Evolutionary conservation across 176 grass and related monocot genomes (phyloP).

Genomic region (Phragmites australis): DNA sequence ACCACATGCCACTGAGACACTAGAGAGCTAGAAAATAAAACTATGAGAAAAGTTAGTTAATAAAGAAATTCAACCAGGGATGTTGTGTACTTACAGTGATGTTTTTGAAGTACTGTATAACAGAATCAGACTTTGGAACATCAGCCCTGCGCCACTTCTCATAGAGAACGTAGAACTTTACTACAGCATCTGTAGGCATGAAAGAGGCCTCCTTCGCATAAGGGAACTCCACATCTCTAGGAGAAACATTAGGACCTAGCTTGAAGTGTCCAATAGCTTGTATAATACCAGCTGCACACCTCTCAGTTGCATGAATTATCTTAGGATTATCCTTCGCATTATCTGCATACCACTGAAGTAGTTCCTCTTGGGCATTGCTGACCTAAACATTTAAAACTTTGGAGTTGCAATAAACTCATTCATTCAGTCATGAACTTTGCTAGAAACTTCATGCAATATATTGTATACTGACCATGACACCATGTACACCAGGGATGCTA

Average conservation of each 20-base stretch:
- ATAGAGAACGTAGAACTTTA: constrained; percentile 76
- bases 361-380: constrained; percentile 74
- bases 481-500: constrained; percentile 74
- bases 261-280: constrained; percentile 80
- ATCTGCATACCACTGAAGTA: constrained; percentile 70
- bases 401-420: constrained; percentile 21
- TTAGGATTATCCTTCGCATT: constrained; percentile 65
- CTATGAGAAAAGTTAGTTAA: constrained; percentile 13
- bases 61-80: constrained; percentile 14
- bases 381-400: constrained; percentile 59
- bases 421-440: constrained; percentile 6
- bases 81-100: constrained; percentile 56
- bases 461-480: constrained; percentile 78
- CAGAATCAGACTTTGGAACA: constrained; percentile 54
- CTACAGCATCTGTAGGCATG: constrained; percentile 51
- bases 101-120: constrained; percentile 54
- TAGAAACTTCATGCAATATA: background rate
- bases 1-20: background rate
- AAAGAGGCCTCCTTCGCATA: constrained; percentile 46
- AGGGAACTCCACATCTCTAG: constrained; percentile 64
- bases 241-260: constrained; percentile 67
- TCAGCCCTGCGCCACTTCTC: constrained; percentile 80
- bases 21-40: background rate
- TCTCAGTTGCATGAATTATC: constrained; percentile 78
- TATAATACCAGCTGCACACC: constrained; percentile 80